These are phyloP conservation scores for Aphanoascus verrucosus DNA, from an alignment of 2,329 filamentous ascomycete species.

Conservation along the genomic window DNA sequence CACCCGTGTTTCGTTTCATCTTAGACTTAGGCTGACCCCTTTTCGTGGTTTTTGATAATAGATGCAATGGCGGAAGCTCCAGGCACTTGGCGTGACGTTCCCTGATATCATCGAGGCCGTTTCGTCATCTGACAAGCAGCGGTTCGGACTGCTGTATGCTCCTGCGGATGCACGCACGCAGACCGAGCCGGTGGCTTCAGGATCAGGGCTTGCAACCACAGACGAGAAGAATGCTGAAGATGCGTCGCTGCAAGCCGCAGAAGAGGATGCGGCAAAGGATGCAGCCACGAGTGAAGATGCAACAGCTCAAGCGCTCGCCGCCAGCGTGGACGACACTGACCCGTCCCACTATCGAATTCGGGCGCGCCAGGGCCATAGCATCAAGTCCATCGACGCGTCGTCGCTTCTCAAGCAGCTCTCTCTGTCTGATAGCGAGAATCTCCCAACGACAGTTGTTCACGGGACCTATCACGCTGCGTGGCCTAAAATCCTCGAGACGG, in stretches of 20 bases:
- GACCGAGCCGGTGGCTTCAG: background rate
- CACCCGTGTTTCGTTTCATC: background rate
- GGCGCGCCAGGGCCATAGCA: constrained; percentile 88
- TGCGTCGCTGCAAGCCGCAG: constrained; percentile 7
- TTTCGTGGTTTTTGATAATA: constrained; percentile 20
- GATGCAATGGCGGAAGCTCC: constrained; percentile 51
- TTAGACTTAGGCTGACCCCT: too few relatives aligned
- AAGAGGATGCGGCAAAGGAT: constrained; percentile 18
- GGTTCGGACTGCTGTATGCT: constrained; percentile 64
- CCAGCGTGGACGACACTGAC: constrained; percentile 35
- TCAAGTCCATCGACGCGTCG: constrained; percentile 59
- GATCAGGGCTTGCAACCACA: background rate
- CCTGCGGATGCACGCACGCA: constrained; percentile 1
- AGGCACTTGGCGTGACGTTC: constrained; percentile 61
- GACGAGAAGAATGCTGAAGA: constrained; percentile 14
- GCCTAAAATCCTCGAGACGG: constrained; percentile 59
- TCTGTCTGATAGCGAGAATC: constrained; percentile 35
- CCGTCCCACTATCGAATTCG: constrained; percentile 72
- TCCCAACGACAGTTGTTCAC: constrained; percentile 65
- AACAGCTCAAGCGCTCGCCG: constrained; percentile 27
- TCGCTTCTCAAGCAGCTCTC: constrained; percentile 60
- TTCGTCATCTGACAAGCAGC: constrained; percentile 72
- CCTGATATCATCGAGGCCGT: constrained; percentile 62
- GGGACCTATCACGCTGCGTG: constrained; percentile 81
- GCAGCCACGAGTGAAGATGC: constrained; percentile 20